phyloP scores from a whole-genome alignment of 2,329 filamentous ascomycete genomes.

The Fusarium nanum region DNA sequence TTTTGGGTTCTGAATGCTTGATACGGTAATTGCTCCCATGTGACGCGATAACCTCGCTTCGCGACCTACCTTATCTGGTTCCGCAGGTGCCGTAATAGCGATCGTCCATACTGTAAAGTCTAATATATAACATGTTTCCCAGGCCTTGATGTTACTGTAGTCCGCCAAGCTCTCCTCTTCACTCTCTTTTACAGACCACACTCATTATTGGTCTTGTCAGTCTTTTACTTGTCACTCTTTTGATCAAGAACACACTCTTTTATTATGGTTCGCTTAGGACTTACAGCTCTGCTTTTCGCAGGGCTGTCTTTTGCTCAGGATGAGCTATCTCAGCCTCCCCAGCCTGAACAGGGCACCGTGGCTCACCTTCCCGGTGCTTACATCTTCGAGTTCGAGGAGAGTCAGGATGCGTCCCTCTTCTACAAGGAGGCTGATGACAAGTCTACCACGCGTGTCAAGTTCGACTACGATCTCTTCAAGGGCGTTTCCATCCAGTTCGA shows the following conservation, averaged over 20 bases:
- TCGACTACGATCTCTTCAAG: constrained; percentile 65
- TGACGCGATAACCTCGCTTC: not conserved
- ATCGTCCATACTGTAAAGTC: not conserved
- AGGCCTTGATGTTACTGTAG: not conserved
- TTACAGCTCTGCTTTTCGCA: constrained; percentile 32
- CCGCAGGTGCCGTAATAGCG: not conserved
- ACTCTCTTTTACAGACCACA: constrained; percentile 3
- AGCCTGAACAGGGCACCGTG: constrained; percentile 18
- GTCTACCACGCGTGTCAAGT: constrained; percentile 54
- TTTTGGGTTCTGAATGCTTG: not conserved
- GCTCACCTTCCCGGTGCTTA: constrained; percentile 56
- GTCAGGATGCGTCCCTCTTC: constrained; percentile 54
- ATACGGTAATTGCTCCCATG: not conserved
- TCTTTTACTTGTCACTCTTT: constrained; percentile 15
- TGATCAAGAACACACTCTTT: not conserved
- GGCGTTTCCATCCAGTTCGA: constrained; percentile 65
- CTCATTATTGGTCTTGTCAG: constrained; percentile 4
- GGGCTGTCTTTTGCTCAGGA: constrained; percentile 23
- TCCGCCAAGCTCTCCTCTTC: constrained; percentile 11
- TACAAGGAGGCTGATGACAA: constrained; percentile 16
- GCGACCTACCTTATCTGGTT: constrained; percentile 3
- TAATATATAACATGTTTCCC: not conserved
- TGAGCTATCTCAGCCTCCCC: not conserved
- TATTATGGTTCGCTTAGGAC: constrained; percentile 28
- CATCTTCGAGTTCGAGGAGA: constrained; percentile 65